Conservation (phyloP, 2,329 filamentous ascomycete genomes). For the Ophiostoma ulmi region DNA sequence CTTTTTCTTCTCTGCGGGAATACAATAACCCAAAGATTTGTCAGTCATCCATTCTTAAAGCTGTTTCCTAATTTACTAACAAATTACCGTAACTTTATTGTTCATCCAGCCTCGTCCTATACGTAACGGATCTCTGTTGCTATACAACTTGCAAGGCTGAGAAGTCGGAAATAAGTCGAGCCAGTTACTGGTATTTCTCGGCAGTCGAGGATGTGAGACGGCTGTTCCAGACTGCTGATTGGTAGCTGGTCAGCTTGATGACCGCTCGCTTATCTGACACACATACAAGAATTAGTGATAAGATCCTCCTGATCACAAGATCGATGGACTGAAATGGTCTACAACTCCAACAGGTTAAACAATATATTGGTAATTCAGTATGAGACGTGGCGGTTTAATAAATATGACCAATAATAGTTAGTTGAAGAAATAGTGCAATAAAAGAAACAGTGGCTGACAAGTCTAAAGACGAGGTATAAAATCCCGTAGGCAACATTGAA, state of each 20-base stretch:
- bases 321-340: neutral
- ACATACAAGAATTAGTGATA: neutral
- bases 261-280: neutral
- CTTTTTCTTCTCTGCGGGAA: neutral
- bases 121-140: neutral
- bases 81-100: neutral
- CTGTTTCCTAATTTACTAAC: neutral
- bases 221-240: neutral
- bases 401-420: neutral
- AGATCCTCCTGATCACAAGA: neutral
- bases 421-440: neutral
- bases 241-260: neutral
- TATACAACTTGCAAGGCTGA: neutral
- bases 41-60: neutral
- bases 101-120: neutral
- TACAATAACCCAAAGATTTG: neutral
- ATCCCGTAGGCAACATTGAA: slow-evolving; percentile 1
- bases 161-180: neutral
- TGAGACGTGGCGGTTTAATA: neutral
- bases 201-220: neutral
- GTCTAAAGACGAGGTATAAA: slow-evolving; percentile 5
- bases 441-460: neutral
- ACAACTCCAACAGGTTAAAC: neutral
- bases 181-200: neutral
- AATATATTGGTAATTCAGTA: neutral